phyloP scores from a whole-genome alignment of 2,329 filamentous ascomycete genomes.

The Endoconidiophora laricicola region DNA sequence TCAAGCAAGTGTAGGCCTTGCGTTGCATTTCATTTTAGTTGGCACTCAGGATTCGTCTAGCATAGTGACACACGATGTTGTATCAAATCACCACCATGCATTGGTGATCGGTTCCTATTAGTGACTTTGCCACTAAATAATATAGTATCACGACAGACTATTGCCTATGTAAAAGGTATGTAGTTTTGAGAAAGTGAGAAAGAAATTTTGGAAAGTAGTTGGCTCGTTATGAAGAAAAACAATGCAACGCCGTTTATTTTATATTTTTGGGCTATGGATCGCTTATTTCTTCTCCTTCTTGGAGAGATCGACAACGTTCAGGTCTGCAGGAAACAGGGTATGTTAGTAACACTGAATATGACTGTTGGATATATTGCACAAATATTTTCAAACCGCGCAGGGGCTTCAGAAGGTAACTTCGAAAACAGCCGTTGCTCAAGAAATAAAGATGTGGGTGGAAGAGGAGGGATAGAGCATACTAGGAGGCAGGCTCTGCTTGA shows the following conservation, averaged over 20 bases:
- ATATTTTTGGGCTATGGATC: slow-evolving; percentile 13
- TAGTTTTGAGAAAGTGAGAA: not conserved
- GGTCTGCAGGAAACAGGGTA: slow-evolving; percentile 21
- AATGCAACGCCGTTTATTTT: slow-evolving; percentile 14
- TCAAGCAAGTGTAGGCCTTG: no score
- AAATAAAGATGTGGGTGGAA: not conserved
- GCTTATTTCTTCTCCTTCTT: slow-evolving; percentile 30
- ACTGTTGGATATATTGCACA: not conserved
- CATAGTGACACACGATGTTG: no score
- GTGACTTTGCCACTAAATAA: no score
- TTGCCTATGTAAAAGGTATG: no score
- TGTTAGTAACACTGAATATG: slow-evolving; percentile 4
- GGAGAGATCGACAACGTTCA: slow-evolving; percentile 36
- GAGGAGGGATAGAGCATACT: slow-evolving; percentile 43
- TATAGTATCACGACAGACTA: no score
- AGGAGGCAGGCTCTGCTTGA: slow-evolving; percentile 96
- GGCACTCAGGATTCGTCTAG: no score
- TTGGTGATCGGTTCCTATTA: no score
- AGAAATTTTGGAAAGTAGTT: not conserved
- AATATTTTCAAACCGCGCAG: not conserved
- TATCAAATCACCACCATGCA: no score
- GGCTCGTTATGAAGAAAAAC: slow-evolving; percentile 9
- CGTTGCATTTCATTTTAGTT: no score
- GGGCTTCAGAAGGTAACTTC: not conserved
- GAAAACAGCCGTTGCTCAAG: not conserved